Evolutionary conservation across 2,329 filamentous ascomycete species (phyloP), one percentile per base, ranked within the genome.

Genomic region (Coniochaeta prunicola): DNA sequence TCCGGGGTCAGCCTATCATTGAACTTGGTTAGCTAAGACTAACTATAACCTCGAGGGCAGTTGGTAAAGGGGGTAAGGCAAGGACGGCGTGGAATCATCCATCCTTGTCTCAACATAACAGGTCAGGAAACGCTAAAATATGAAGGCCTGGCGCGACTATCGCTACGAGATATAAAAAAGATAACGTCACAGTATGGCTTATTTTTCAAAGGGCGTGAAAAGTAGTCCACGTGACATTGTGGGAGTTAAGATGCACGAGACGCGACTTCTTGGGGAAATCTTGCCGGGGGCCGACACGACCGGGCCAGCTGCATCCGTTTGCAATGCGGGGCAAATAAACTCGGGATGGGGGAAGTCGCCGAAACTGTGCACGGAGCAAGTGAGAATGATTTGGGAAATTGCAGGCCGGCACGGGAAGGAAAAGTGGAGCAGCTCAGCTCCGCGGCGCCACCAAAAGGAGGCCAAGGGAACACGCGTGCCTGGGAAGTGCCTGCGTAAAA

Each of bases 1-100:
- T 85, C 82, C 57, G 82, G 81, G 9, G 81, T 83, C 57, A 85
- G 70, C 63, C 76, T 79, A 30, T 17, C 17, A 1, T 12, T 24
- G 15, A 55, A 28, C 6, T 17, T n/a, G 15, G 54, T 54, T 34
- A 54, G 53, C 53, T 12, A 54, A 12, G 9, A 7, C 12, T 6
- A 30, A 4, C n/a, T 17, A 28, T 53, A 3, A 31, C 12, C 4
- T 38, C 15, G 54, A 24, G 4, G 21, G 26, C 10, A 40, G 34
- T 7, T 19, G 17, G 4, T 6, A 45, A 21, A 45, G 12, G 6
- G 12, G 17, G 36, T 15, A n/a, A 5, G 36, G 17, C 19, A n/a
- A n/a, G n/a, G 36, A 38, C 10, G 15, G 36, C 17, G 36, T 17
- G 36, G 17, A 3, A 38, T 38, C 36, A n/a, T 15, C 19, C 15